Conservation (phyloP, 768 basidiomycete genomes). For the Chalciporus sphaerocephalus region DNA sequence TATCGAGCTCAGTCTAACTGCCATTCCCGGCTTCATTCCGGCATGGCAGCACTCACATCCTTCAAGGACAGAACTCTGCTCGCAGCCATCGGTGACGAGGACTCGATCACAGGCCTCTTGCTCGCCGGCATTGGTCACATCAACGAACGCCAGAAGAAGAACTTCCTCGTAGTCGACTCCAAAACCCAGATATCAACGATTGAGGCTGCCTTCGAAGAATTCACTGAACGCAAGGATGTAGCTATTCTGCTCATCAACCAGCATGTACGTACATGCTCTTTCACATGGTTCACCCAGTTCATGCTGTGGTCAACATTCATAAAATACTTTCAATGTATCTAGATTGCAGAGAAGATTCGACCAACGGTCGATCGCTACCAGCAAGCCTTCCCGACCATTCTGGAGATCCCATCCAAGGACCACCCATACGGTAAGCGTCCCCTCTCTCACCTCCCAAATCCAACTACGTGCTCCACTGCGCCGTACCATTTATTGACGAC, state of each 20-base stretch:
- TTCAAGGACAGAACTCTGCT: conserved; percentile 83
- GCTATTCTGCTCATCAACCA: conserved; percentile 98
- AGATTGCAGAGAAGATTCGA: conserved; percentile 97
- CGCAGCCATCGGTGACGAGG: conserved; percentile 99
- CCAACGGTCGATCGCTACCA: conserved; percentile 93
- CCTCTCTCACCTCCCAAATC: neutral
- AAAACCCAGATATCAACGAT: conserved; percentile 91
- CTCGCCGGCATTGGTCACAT: conserved; percentile 94
- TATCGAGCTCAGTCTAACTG: too few species aligned
- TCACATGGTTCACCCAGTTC: conserved; percentile 1
- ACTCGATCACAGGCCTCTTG: conserved; percentile 93
- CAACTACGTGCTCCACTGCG: conserved; percentile 1
- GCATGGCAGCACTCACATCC: conserved; percentile 50
- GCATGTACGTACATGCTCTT: conserved; percentile 58
- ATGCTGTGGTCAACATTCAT: conserved; percentile 3
- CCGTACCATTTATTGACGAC: conserved; percentile 14
- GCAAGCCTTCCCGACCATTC: conserved; percentile 91
- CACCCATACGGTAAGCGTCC: conserved; percentile 83
- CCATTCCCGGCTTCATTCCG: conserved; percentile 15
- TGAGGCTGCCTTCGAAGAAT: conserved; percentile 90
- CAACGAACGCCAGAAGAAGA: conserved; percentile 89
- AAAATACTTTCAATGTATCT: conserved; percentile 14
- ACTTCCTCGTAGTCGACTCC: conserved; percentile 91
- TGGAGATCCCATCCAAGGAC: conserved; percentile 98
- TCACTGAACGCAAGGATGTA: conserved; percentile 90